Base-by-base conservation (phyloP, 805 yeast genomes). In the Wickerhamiella allomyrinae region DNA sequence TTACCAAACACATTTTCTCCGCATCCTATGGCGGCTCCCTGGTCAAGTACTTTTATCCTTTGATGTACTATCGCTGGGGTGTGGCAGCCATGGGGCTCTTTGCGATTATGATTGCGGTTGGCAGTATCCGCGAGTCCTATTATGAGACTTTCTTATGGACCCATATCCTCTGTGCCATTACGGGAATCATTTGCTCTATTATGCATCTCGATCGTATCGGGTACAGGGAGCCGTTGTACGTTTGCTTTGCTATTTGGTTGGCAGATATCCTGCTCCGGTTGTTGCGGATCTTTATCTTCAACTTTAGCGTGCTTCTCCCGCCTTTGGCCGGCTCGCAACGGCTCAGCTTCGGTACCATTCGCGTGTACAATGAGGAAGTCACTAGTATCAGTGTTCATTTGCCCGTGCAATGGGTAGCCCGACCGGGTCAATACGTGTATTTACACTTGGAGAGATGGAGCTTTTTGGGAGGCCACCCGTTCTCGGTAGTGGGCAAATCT, bases 401-500 rank as follows among this genome's bases (percentile, higher is more conserved):
- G 34, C 77, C 82, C 1, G 61, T 65, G 3, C 57, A 66, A 50
- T 77, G 81, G 77, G 62, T 65, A 20, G 65, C 71, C 4, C 57
- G 58, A 38, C 79, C 81, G 1, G 84, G 84, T 1, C 76, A 77
- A 20, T 78, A 73, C 56, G 74, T 74, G 22, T 77, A 73, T 59
- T 56, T 77, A 15, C 74, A 72, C 49, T 65, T 74, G 35, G 60
- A 52, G 25, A 62, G 66, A 35, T 48, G 61, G 27, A 58, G 70
- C 50, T 71, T 74, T 51, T 73, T 78, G 74, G 78, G 77, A 50
- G 74, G 82, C 1, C 84, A 77, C 55, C 85, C 85, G 2, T 77
- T 77, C 49, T 75, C 82, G 0, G 62, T 71, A 15, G 62, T 71
- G 14, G 67, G 71, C 15, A 51, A 57, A 13, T 56, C 69, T 0